Base-by-base conservation (phyloP, 352 stramenopile genomes). In the Globisporangium heterothallicum region DNA sequence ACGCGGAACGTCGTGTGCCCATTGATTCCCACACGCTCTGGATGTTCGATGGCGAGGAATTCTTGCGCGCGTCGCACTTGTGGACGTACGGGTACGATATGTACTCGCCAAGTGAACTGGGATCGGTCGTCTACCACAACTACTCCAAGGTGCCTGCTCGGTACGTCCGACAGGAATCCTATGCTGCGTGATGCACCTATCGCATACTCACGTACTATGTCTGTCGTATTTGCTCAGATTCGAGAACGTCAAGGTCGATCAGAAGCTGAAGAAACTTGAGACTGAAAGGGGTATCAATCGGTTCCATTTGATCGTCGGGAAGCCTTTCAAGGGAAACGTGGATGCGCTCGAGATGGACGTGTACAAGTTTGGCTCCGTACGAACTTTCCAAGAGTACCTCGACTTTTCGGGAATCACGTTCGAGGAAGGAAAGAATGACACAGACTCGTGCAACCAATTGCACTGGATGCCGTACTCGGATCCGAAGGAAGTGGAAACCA, bases 11-110 rank as follows among this genome's bases (percentile, higher is more conserved):
- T 18, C 78, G 78, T 13, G 79, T 86, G 46, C 72, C 57, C 2
- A 71, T 93, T 32, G 82, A 93, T 45, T 82, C 79, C 43, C 82
- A 93, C 52, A 91, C 78, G 48, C 65, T 90, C 25, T 88, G 76
- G 76, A 81, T 88, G 70, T 88, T 86, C 42, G 76, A 88, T 35
- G 76, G 76, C 6, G 76, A 88, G 53, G 76, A 88, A 49, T 88
- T 88, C 36, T 43, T 88, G 60, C 70, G 76, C 36, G 64, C 74
- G 13, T 78, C 74, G 48, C 67, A 74, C 27, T 49, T 86, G 12
- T 88, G 76, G 76, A 88, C 76, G 19, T 68, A 61, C 40, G 76
- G 76, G 36, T 88, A 88, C 54, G 76, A 88, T 51, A 64, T 88
- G 59, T 88, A 88, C 56, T 86, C 74, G 32, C 77, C 77, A 2